Conservation (phyloP, 1,139 yeast genomes). For the Yamadazyma atmosphaerica region DNA sequence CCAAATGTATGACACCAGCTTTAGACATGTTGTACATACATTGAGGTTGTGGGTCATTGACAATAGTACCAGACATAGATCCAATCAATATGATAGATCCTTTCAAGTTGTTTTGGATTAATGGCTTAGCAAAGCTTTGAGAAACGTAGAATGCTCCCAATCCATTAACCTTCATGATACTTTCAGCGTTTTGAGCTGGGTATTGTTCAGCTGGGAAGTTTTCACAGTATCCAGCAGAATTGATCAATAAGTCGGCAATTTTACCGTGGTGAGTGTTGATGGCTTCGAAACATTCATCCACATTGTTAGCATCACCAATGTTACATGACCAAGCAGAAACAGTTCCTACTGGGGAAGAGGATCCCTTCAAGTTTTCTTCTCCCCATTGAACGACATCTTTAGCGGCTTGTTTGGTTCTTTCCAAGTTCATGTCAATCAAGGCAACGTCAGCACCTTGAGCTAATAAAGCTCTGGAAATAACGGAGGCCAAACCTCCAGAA, state of each 20-base stretch:
- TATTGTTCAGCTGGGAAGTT: slow-evolving; percentile 76
- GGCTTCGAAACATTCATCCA: slow-evolving; percentile 51
- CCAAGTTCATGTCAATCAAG: slow-evolving; percentile 69
- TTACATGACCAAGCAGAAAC: slow-evolving; percentile 77
- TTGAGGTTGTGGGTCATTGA: slow-evolving; percentile 53
- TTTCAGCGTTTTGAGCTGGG: slow-evolving; percentile 70
- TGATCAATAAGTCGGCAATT: slow-evolving; percentile 64
- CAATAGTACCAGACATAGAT: slow-evolving; percentile 51
- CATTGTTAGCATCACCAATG: slow-evolving; percentile 65
- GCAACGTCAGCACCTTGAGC: slow-evolving; percentile 77
- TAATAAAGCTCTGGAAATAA: slow-evolving; percentile 65
- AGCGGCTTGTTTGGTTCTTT: slow-evolving; percentile 60
- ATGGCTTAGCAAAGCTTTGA: slow-evolving; percentile 63
- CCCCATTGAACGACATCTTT: slow-evolving; percentile 59
- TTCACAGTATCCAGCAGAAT: slow-evolving; percentile 85
- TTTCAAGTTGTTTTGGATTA: slow-evolving; percentile 55
- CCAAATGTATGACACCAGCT: slow-evolving; percentile 52
- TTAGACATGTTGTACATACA: slow-evolving; percentile 53
- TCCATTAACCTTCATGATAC: slow-evolving; percentile 68
- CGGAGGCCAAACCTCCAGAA: slow-evolving; percentile 74
- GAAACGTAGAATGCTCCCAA: slow-evolving; percentile 73
- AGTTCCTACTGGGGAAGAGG: slow-evolving; percentile 39
- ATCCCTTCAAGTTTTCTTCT: slow-evolving; percentile 44
- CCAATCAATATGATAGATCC: slow-evolving; percentile 50
- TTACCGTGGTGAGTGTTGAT: slow-evolving; percentile 60